Evolutionary conservation across 306 rosid species (phyloP).

Genomic region (Rosa rugosa): DNA sequence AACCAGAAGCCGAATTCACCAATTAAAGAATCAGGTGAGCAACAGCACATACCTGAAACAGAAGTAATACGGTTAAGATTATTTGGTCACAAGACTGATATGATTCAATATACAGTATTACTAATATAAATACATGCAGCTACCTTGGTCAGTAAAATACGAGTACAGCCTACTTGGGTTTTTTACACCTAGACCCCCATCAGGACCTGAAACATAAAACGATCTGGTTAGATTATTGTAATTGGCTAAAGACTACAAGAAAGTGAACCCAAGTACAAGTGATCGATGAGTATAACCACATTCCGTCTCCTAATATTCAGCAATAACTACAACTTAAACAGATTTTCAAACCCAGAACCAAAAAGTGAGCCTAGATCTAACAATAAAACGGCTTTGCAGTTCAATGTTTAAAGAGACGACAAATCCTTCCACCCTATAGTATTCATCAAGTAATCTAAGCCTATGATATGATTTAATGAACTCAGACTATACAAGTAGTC

Average conservation of each 20-base stretch:
- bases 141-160: neutral
- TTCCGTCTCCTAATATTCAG: too few relatives aligned
- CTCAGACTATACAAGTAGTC: neutral
- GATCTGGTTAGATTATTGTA: neutral
- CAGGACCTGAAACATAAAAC: slow-evolving; percentile 6
- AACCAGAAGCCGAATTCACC: slow-evolving; percentile 21
- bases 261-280: neutral
- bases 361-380: neutral
- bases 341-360: neutral
- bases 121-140: neutral
- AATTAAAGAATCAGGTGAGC: slow-evolving; percentile 4
- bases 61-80: neutral
- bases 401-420: neutral
- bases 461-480: neutral
- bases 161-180: neutral
- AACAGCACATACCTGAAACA: slow-evolving; percentile 7
- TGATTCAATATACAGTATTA: neutral
- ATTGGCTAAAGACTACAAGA: neutral
- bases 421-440: neutral
- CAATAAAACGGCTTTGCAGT: too few relatives aligned
- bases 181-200: neutral
- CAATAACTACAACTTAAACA: neutral
- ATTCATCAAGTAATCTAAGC: neutral
- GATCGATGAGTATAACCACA: neutral
- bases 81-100: neutral